Evolutionary conservation across 2,329 filamentous ascomycete species (phyloP), one percentile per base, ranked within the genome.

Genomic region (Gaeumannomyces tritici): DNA sequence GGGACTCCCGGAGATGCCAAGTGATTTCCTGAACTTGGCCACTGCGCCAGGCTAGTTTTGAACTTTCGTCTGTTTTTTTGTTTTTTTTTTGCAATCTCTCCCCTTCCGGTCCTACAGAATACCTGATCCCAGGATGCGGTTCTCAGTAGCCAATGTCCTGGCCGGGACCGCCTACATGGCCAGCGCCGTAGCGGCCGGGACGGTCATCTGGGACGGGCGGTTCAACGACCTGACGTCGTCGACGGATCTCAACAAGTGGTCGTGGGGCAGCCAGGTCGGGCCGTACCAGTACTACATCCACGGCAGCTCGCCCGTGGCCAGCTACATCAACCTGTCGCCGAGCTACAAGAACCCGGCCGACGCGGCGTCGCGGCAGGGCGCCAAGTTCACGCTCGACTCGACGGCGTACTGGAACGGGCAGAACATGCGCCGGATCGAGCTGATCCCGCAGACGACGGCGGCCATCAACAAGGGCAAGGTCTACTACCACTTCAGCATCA

Each of bases 231-330:
- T 86, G 66, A 74, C 75, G 21, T 76, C 80, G 11, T 78, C 78
- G 55, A 68, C 77, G 2, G 84, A 87, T 70, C 77, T 88, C 33
- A 76, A 79, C 68, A 79, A 80, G 55, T 88, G 86, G 86, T 85
- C 82, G 4, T 90, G 83, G 82, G 79, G 79, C n/a, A 88, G 85
- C 72, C 82, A 87, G 73, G 83, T 88, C 68, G 85, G 85, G 29
- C 81, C 85, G 0, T 91, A 89, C 74, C 88, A 90, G 73, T 90
- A 88, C 78, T 90, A 90, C 76, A 90, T 90, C 71, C 88, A 91
- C 75, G 89, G 88, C 47, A 75, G 76, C 6, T 80, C 78, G 11
- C 61, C 75, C 0, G 79, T 84, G 11, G 78, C 78, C 27, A 75
- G 82, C 68, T 89, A 90, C 73, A 79, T 89, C 66, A 84, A 84